Conservation (phyloP, 139 green algal genomes). For the Tetradesmus obliquus region DNA sequence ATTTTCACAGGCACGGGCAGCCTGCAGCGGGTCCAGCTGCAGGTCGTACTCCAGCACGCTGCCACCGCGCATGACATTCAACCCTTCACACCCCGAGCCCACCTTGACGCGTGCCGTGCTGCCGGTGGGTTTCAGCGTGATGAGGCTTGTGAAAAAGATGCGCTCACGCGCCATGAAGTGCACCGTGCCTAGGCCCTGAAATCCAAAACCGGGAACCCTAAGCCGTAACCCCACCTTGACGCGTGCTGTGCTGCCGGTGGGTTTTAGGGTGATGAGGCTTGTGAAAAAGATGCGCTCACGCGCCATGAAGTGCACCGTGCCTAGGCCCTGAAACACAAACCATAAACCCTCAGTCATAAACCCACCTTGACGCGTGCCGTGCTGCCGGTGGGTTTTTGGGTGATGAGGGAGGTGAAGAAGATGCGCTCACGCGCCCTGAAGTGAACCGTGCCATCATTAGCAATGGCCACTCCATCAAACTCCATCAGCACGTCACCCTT, state of each 20-base stretch:
- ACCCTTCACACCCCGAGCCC: neutral
- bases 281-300: conserved; percentile 82
- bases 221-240: conserved; percentile 47
- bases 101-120: conserved; percentile 56
- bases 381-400: conserved; percentile 59
- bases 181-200: conserved; percentile 49
- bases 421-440: conserved; percentile 79
- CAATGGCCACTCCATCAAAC: conserved; percentile 76
- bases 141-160: conserved; percentile 64
- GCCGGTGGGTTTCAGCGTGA: conserved; percentile 62
- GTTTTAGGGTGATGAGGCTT: conserved; percentile 70
- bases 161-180: conserved; percentile 71
- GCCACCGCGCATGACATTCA: conserved; percentile 48
- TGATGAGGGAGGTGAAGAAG: conserved; percentile 82
- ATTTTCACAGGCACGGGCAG: conserved; percentile 75
- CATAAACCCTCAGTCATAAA: too few species aligned
- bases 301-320: conserved; percentile 67
- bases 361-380: conserved; percentile 50
- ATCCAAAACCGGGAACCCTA: too few species aligned
- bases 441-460: conserved; percentile 71
- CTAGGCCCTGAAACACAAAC: neutral
- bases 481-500: conserved; percentile 78
- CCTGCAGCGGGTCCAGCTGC: conserved; percentile 58
- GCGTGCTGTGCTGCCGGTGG: conserved; percentile 46
- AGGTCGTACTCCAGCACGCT: conserved; percentile 58